Conservation (phyloP, 345 rosid species). For the Theobroma cacao region DNA sequence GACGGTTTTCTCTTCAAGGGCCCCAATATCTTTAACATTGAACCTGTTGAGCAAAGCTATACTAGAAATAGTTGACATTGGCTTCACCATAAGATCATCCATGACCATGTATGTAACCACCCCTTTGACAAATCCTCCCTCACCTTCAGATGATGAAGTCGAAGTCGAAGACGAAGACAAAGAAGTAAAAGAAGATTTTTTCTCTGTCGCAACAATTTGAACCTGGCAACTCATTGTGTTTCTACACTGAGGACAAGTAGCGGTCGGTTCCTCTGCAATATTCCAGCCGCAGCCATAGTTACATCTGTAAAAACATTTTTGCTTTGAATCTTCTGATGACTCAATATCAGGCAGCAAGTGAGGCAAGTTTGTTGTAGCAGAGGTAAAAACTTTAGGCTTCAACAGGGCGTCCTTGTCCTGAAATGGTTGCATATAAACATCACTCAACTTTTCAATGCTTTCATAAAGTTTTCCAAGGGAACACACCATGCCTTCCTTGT, state of each 20-base stretch:
- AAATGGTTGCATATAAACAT: not conserved
- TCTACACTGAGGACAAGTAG: not conserved
- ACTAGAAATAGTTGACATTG: not conserved
- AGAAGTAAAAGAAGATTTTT: not conserved
- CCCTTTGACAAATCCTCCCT: slow-evolving; percentile 32
- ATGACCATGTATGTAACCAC: slow-evolving; percentile 29
- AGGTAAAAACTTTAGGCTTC: not conserved
- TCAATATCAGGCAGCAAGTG: not conserved
- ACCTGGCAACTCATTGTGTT: not conserved
- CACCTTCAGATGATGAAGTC: not conserved
- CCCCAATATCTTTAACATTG: not conserved
- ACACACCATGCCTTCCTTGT: slow-evolving; percentile 4
- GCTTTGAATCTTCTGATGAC: not conserved
- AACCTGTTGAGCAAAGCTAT: slow-evolving; percentile 16
- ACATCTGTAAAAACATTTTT: not conserved
- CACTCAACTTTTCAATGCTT: not conserved
- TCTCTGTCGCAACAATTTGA: not conserved
- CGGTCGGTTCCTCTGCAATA: not conserved
- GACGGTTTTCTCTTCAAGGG: slow-evolving; percentile 5
- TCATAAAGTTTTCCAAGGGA: not conserved
- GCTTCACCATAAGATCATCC: slow-evolving; percentile 31
- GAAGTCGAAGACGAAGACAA: not conserved
- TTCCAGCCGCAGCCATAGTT: fast-evolving
- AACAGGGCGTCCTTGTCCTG: not conserved
- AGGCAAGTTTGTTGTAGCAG: not conserved